Conservation (phyloP, 2,329 filamentous ascomycete species). For the Aspergillus thermomutatus region DNA sequence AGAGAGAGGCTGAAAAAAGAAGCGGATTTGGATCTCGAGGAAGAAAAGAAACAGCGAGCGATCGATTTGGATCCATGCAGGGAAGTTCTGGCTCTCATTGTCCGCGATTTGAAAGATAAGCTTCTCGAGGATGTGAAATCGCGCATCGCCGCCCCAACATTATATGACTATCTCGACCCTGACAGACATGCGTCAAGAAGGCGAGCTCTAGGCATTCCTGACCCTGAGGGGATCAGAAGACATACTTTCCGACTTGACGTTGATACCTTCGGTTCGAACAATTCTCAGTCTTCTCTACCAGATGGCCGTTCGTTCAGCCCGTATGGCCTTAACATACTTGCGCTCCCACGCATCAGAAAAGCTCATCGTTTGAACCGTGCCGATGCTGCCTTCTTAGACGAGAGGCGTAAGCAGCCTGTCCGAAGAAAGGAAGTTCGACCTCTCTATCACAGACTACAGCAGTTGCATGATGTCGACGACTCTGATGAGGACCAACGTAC, state of each 20-base stretch:
- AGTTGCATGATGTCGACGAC: conserved; percentile 74
- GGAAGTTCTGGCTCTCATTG: conserved; percentile 76
- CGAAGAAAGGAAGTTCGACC: conserved; percentile 67
- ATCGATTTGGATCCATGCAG: conserved; percentile 85
- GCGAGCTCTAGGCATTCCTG: conserved; percentile 72
- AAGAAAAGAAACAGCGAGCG: conserved; percentile 84
- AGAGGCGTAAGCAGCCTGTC: conserved; percentile 56
- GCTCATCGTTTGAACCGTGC: conserved; percentile 55
- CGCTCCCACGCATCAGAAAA: conserved; percentile 74
- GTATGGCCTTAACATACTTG: conserved; percentile 55
- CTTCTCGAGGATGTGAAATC: conserved; percentile 85
- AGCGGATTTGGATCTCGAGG: conserved; percentile 77
- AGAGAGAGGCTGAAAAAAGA: conserved; percentile 65
- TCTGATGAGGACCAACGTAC: conserved; percentile 78
- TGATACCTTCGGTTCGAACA: conserved; percentile 65
- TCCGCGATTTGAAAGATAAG: conserved; percentile 79
- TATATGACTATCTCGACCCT: conserved; percentile 81
- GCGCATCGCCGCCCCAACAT: conserved; percentile 74
- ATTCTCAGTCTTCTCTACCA: conserved; percentile 42
- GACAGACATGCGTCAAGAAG: conserved; percentile 75
- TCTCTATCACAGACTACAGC: conserved; percentile 74
- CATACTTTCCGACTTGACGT: conserved; percentile 54
- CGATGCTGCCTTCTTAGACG: conserved; percentile 65
- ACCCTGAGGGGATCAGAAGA: conserved; percentile 60
- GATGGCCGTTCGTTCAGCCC: conserved; percentile 37